A percentile compares a stretch with the other conserved stretches of the same genome.
Conservation (phyloP, 306 rosid species). For the Alnus rubra region DNA sequence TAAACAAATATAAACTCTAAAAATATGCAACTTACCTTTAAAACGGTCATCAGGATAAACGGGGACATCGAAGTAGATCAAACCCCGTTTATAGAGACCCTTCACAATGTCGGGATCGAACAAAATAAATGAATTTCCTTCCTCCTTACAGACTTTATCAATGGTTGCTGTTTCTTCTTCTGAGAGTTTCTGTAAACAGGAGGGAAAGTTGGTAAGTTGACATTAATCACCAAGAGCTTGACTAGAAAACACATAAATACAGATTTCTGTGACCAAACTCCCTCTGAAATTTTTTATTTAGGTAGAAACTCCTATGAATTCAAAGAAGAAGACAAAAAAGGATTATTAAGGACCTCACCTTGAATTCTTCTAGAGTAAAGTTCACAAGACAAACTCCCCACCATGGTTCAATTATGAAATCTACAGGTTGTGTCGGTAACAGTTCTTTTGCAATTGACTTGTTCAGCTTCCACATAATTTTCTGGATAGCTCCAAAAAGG, state of each 20-base stretch:
- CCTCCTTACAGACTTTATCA: slow-evolving; percentile 89
- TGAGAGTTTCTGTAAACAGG: slow-evolving; percentile 67
- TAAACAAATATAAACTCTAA: slow-evolving; percentile 10
- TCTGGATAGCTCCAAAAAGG: slow-evolving; percentile 70
- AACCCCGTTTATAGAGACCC: slow-evolving; percentile 67
- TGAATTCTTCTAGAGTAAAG: slow-evolving; percentile 95
- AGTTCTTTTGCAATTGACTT: slow-evolving; percentile 95
- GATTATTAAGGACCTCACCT: slow-evolving; percentile 59
- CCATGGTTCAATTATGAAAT: slow-evolving; percentile 87
- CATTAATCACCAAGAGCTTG: slow-evolving; percentile 17
- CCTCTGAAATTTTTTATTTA: slow-evolving; percentile 11
- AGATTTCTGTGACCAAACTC: slow-evolving; percentile 16
- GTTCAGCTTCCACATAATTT: slow-evolving; percentile 98
- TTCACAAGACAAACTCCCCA: slow-evolving; percentile 95
- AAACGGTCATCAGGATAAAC: slow-evolving; percentile 80
- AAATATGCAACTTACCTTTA: slow-evolving; percentile 53
- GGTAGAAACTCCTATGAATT: slow-evolving; percentile 8
- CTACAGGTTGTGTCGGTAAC: slow-evolving; percentile 88
- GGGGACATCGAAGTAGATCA: slow-evolving; percentile 86
- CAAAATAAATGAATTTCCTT: slow-evolving; percentile 68
- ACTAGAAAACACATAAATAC: slow-evolving; percentile 19
- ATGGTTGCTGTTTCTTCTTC: slow-evolving; percentile 81
- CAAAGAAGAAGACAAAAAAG: background rate
- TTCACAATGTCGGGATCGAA: slow-evolving; percentile 67
- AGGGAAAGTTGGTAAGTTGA: slow-evolving; percentile 24